These are phyloP conservation scores for Elymus sibiricus DNA, from an alignment of 176 grass and related monocot genomes.

Conservation along the genomic window DNA sequence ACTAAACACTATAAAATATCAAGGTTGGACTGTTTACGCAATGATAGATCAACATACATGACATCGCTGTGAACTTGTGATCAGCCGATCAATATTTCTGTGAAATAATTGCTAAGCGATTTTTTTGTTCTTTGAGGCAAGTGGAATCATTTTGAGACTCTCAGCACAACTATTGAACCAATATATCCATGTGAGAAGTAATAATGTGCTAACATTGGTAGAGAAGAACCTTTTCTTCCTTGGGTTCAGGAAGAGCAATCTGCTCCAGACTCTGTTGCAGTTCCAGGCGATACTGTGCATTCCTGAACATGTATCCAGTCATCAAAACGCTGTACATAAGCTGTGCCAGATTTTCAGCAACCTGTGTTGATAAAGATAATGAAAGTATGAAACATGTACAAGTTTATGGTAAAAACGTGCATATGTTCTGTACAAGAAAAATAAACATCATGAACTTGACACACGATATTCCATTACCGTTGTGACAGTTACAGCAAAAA, in stretches of 20 bases:
- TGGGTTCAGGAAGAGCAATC: slow-evolving; percentile 80
- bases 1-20: too few species aligned
- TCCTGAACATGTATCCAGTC: slow-evolving; percentile 99
- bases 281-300: slow-evolving; percentile 81
- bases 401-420: too few species aligned
- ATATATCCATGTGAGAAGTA: not conserved
- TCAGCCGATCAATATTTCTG: too few species aligned
- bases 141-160: too few species aligned
- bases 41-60: too few species aligned
- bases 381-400: slow-evolving; percentile 13
- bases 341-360: slow-evolving; percentile 92
- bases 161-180: too few species aligned
- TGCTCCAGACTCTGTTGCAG: slow-evolving; percentile 86
- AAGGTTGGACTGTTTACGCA: too few species aligned
- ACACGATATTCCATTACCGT: slow-evolving; percentile 56
- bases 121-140: too few species aligned
- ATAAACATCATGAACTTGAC: not conserved
- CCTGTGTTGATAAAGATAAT: slow-evolving; percentile 50
- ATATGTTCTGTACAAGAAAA: not conserved
- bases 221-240: slow-evolving; percentile 47
- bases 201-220: not conserved
- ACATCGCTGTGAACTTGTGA: too few species aligned
- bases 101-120: too few species aligned
- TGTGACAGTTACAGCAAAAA: slow-evolving; percentile 85
- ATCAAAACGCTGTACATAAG: slow-evolving; percentile 95